Evolutionary conservation across 2,329 filamentous ascomycete genomes (phyloP).

Genomic region (Tolypocladium ovalisporum): DNA sequence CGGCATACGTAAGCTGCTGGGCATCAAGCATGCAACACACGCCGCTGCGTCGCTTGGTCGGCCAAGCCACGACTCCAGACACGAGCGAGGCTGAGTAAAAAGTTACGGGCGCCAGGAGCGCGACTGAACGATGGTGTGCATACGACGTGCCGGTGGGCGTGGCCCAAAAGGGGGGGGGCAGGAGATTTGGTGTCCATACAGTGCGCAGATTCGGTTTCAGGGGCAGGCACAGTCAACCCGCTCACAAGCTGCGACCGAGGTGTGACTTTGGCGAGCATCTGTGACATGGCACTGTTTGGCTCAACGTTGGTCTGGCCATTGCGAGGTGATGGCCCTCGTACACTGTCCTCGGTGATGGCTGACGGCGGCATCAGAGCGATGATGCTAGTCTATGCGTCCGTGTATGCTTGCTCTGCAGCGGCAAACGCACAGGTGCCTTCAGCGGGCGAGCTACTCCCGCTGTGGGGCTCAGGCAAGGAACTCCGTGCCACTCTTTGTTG

Average conservation of each 20-base stretch:
- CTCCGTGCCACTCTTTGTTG: background rate
- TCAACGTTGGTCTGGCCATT: background rate
- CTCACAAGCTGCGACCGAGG: background rate
- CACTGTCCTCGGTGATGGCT: background rate
- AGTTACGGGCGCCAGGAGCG: background rate
- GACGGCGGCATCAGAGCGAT: too few species aligned
- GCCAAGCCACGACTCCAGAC: background rate
- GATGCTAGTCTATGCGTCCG: too few species aligned
- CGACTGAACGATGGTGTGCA: background rate
- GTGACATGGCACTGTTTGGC: background rate
- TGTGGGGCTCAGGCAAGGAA: background rate
- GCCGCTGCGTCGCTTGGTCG: background rate
- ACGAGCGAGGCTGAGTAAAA: background rate
- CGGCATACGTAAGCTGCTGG: background rate
- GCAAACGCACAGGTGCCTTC: background rate
- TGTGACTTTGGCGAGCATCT: background rate
- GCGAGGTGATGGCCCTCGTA: background rate
- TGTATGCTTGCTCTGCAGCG: too few species aligned
- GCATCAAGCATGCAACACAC: background rate
- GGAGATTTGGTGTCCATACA: background rate
- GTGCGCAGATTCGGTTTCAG: background rate
- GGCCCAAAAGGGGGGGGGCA: background rate
- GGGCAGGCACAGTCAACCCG: background rate
- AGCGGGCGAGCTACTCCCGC: background rate
- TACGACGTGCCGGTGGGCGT: background rate